Percentiles rank a stretch among this genome's conserved stretches.
Conservation (phyloP, 176 grass and related monocot species). For the Juncus inflexus region DNA sequence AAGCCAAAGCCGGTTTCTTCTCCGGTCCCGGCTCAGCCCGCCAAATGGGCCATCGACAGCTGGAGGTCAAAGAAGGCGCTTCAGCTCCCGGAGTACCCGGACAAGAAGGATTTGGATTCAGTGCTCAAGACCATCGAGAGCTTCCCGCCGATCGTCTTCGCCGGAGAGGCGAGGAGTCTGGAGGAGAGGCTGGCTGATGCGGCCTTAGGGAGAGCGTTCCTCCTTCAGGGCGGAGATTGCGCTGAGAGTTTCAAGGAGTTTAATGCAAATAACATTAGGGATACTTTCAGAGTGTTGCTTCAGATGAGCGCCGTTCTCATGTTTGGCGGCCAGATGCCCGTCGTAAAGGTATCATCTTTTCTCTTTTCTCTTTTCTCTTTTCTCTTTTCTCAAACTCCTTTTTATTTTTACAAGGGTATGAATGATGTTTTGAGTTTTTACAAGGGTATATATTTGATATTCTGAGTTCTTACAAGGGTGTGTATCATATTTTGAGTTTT, state of each 20-base stretch:
- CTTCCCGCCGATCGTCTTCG: conserved; percentile 89
- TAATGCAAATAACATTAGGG: conserved; percentile 91
- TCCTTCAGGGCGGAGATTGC: conserved; percentile 89
- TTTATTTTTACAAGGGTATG: too few species aligned
- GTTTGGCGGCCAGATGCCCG: conserved; percentile 90
- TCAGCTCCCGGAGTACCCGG: conserved; percentile 88
- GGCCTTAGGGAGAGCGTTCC: conserved; percentile 79
- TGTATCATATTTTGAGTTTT: too few species aligned
- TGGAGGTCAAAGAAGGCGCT: conserved; percentile 85
- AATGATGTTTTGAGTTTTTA: too few species aligned
- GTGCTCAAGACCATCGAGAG: conserved; percentile 86
- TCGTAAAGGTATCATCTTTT: conserved; percentile 62
- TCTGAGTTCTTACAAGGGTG: too few species aligned
- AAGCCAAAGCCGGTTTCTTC: conserved; percentile 28
- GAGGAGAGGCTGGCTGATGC: conserved; percentile 87
- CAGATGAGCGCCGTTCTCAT: conserved; percentile 98
- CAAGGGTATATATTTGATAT: too few species aligned
- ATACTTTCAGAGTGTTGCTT: conserved; percentile 92
- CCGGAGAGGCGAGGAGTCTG: conserved; percentile 76
- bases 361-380: background rate
- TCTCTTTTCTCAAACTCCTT: background rate
- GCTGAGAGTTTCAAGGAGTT: conserved; percentile 99
- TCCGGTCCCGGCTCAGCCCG: conserved; percentile 17
- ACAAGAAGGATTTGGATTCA: conserved; percentile 58
- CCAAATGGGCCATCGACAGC: conserved; percentile 70